Percentiles rank a stretch among this genome's conserved stretches.
Evolutionary conservation across 2,329 filamentous ascomycete genomes (phyloP).

Genomic region (Pseudogymnoascus sp.): DNA sequence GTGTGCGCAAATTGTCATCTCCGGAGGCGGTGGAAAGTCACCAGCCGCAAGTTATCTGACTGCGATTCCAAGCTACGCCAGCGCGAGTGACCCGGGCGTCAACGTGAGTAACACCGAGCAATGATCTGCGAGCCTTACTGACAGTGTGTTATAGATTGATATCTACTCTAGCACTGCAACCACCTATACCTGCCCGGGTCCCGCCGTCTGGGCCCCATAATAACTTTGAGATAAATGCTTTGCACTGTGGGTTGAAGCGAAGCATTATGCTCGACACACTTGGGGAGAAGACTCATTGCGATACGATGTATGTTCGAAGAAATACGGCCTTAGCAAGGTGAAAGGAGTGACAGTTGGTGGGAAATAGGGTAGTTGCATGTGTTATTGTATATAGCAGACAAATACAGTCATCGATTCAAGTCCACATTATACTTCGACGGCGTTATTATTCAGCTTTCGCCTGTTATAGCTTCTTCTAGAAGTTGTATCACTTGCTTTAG

Average conservation of each 20-base stretch:
- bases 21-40: conserved; percentile 38
- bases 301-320: neutral
- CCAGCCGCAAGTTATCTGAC: conserved; percentile 26
- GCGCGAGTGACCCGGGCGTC: conserved; percentile 19
- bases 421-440: neutral
- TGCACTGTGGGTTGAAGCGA: neutral
- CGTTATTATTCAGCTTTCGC: neutral
- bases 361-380: neutral
- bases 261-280: neutral
- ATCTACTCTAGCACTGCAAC: conserved; percentile 39
- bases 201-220: conserved; percentile 35
- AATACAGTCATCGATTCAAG: neutral
- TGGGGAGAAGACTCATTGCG: neutral
- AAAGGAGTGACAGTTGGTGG: neutral
- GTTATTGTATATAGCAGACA: neutral
- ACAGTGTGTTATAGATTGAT: conserved; percentile 32
- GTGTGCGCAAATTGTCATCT: conserved; percentile 46
- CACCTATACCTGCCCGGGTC: conserved; percentile 41
- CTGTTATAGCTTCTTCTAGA: neutral
- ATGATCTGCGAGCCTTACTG: neutral
- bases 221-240: neutral
- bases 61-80: conserved; percentile 21
- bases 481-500: neutral
- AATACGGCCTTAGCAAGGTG: neutral
- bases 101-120: conserved; percentile 26